Evolutionary conservation across 495 filamentous ascomycete genomes (phyloP), one percentile per base, ranked within the genome.

Genomic region (Amniculicola lignicola): DNA sequence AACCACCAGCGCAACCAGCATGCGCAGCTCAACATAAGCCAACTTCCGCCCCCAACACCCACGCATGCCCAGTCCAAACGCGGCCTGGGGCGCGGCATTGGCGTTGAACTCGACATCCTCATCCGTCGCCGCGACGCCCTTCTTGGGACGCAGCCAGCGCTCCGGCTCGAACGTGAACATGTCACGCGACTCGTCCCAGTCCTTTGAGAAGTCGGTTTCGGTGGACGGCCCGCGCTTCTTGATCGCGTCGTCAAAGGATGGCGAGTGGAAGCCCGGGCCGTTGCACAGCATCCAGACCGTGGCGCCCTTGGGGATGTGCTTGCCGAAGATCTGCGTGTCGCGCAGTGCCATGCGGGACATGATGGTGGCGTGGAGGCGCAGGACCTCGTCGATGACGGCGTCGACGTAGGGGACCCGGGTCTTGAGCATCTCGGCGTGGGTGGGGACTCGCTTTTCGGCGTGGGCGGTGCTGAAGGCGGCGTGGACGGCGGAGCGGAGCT

Each of bases 221-320:
- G 9, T 14, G 24, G 45, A 31, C 23, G 45, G 15, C 5, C 10
- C 24, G 27, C 45, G 11, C 28, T 12, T 9, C 12, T 23, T 28
- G 11, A 27, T 10, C 4, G 7, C 45, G 27, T 16, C 28, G 23
- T n/a, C 12, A n/a, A 49, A 18, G 28, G 45, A 31, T 4, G 45
- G 45, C 12, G 23, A 7, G 11, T 33, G 28, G 28, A 49, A 49
- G 22, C 45, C 37, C 5, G 37, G 37, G 6, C 37, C 37, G 21
- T 49, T 49, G 23, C 7, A 29, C 24, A 49, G 4, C 4, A 31
- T 11, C 7, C 7, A 49, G 6, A 49, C 45, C 5, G 12, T 15
- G 12, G 45, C 35, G 22, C 45, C 45, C 22, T 49, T 49, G 11
- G 45, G 45, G 45, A 49, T 49, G 27, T 35, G 45, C 14, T 23